Percentiles rank a stretch among this genome's conserved stretches.
These are phyloP conservation scores for Penicillium nucicola DNA, from an alignment of 495 filamentous ascomycete genomes.

Conservation along the genomic window DNA sequence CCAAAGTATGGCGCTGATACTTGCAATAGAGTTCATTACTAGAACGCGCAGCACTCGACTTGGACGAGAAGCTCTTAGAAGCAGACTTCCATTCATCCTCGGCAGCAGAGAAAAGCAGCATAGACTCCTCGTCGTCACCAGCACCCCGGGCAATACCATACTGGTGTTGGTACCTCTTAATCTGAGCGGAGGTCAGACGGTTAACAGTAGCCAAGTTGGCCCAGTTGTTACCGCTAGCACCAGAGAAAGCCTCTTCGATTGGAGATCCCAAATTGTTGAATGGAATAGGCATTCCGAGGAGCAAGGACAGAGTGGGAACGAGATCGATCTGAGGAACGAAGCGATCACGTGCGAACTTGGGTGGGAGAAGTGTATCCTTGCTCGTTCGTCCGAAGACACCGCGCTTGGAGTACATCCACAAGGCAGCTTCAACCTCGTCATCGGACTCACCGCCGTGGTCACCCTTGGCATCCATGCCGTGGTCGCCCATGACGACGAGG, in stretches of 20 bases:
- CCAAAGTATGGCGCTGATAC: constrained; percentile 76
- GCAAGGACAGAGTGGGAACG: constrained; percentile 82
- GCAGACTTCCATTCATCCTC: constrained; percentile 41
- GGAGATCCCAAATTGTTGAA: constrained; percentile 96
- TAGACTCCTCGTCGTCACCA: constrained; percentile 55
- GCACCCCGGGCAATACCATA: constrained; percentile 62
- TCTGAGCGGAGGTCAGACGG: constrained; percentile 76
- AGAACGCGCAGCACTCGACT: constrained; percentile 30
- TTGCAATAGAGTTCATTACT: constrained; percentile 60
- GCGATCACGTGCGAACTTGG: constrained; percentile 70
- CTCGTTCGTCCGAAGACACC: constrained; percentile 75
- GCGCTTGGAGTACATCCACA: constrained; percentile 97
- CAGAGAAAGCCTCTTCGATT: constrained; percentile 90
- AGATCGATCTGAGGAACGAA: constrained; percentile 94
- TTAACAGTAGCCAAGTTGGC: constrained; percentile 71
- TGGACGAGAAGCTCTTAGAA: constrained; percentile 36
- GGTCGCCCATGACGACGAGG: constrained; percentile 94
- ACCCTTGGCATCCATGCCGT: constrained; percentile 96
- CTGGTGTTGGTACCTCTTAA: constrained; percentile 78
- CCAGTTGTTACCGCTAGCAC: constrained; percentile 63
- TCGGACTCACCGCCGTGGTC: constrained; percentile 97
- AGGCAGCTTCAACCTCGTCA: constrained; percentile 87
- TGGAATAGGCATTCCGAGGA: constrained; percentile 88
- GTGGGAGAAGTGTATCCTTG: constrained; percentile 58
- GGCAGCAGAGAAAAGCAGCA: constrained; percentile 57